Evolutionary conservation across 2,329 filamentous ascomycete species (phyloP).

Genomic region (Endothia cerciana): DNA sequence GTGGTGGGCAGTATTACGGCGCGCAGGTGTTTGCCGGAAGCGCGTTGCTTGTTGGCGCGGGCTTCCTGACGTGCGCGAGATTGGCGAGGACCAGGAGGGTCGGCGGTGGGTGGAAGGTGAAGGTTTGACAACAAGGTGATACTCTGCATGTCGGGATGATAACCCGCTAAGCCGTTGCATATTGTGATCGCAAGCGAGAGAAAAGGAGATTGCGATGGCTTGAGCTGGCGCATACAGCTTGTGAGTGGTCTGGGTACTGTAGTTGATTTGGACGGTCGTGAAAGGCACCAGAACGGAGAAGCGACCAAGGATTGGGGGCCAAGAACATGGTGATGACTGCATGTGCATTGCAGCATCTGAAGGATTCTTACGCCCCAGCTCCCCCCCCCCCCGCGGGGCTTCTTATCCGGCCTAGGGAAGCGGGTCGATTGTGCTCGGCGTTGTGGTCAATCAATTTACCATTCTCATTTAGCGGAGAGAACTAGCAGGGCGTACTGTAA

Average conservation of each 20-base stretch:
- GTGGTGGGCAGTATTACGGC: slow-evolving; percentile 47
- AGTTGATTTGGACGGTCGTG: background rate
- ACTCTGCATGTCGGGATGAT: too few species aligned
- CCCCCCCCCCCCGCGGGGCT: background rate
- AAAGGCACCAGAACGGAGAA: background rate
- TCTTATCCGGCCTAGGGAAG: background rate
- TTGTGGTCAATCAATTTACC: too few species aligned
- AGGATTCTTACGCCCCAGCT: background rate
- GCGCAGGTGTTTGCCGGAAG: slow-evolving; percentile 54
- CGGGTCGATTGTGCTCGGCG: background rate
- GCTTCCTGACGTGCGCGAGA: slow-evolving; percentile 45
- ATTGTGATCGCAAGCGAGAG: too few species aligned
- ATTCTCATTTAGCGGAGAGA: too few species aligned
- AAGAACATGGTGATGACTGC: background rate
- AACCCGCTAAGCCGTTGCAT: background rate
- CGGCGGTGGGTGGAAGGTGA: slow-evolving; percentile 44
- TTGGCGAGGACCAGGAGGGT: slow-evolving; percentile 43
- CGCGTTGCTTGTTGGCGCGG: slow-evolving; percentile 46
- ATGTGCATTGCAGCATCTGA: background rate
- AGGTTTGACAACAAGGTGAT: slow-evolving; percentile 35
- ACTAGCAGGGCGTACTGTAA: too few species aligned
- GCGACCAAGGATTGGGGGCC: background rate
- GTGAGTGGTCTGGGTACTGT: too few species aligned
- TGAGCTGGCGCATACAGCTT: background rate
- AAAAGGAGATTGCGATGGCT: background rate